Base-by-base conservation (phyloP, 352 stramenopile species). In the Phytophthora ramorum region DNA sequence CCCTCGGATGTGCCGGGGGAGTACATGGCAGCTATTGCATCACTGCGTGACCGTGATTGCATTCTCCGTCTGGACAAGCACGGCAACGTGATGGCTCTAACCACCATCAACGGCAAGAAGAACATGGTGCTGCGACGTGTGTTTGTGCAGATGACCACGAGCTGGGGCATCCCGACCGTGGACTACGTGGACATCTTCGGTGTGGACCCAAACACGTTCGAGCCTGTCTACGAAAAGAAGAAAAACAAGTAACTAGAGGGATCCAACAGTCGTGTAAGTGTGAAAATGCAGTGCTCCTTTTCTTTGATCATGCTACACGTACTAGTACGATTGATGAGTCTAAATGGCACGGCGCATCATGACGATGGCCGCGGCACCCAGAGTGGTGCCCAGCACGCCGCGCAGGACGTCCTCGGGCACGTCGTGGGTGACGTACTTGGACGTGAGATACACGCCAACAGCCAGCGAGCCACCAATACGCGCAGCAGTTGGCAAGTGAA, bases 181-280 rank as follows among this genome's bases (percentile, higher is more conserved):
- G 85, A 93, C 52, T 92, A 88, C 71, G 72, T 95, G 48, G 87
- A 95, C 57, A 86, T 95, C 52, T 93, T 92, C 41, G 87, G 84
- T 34, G 70, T 95, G 30, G 71, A 95, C 63, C 83, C 81, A 3
- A 55, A 66, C 12, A 92, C 83, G 6, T 65, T 79, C 30, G 87
- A 76, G 45, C 48, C 62, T 8, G 87, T 91, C 44, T 95, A 95
- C 66, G 87, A 95, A 69, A 93, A 92, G 78, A 95, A 95, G 67
- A 79, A 76, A 57, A 91, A 90, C 70, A 91, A 93, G 73, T 88
- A 69, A 61, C 10, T 52, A 69, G 55, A 62, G 16, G 56, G 16
- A 37, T 34, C 41, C 3, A n/a, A 49, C 51, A 12, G 46, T 34
- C 30, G 28, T 67, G 40, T 69, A 62, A 60, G 47, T 69, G 54